Percentiles rank a stretch among this genome's conserved stretches.
phyloP scores from a whole-genome alignment of 345 rosid species.

The Chamaenerion angustifolium region DNA sequence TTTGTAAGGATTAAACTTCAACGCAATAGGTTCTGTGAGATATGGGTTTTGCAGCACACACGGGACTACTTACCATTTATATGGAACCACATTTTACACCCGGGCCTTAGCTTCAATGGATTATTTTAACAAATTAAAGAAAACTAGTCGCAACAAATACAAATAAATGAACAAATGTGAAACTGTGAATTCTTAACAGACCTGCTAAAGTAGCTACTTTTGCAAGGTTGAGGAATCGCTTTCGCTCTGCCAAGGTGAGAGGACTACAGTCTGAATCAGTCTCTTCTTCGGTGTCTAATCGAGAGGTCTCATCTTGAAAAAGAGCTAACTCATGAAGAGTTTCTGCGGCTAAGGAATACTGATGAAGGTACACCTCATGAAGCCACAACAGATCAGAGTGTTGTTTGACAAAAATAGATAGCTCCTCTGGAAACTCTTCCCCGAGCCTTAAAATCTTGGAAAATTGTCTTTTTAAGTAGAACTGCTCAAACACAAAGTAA shows the following conservation, averaged over 20 bases:
- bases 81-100: no score
- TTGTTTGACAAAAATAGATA: constrained; percentile 53
- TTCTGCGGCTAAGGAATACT: constrained; percentile 73
- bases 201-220: constrained; percentile 85
- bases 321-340: constrained; percentile 73
- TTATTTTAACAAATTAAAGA: background rate
- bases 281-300: constrained; percentile 31
- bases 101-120: no score
- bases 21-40: no score
- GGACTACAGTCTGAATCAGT: constrained; percentile 14
- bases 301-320: constrained; percentile 38
- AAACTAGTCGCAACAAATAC: background rate
- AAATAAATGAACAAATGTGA: background rate
- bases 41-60: no score
- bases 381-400: constrained; percentile 65
- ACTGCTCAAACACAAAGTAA: constrained; percentile 71
- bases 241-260: constrained; percentile 54
- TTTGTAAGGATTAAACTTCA: no score
- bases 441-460: constrained; percentile 85
- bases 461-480: constrained; percentile 47
- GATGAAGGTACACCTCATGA: constrained; percentile 80
- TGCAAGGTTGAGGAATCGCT: constrained; percentile 65
- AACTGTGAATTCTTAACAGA: constrained; percentile 8
- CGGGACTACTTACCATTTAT: no score
- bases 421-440: constrained; percentile 81